A percentile compares a stretch with the other conserved stretches of the same genome.
Conservation (phyloP, 2,329 filamentous ascomycete species). For the Sarocladium brachiariae region DNA sequence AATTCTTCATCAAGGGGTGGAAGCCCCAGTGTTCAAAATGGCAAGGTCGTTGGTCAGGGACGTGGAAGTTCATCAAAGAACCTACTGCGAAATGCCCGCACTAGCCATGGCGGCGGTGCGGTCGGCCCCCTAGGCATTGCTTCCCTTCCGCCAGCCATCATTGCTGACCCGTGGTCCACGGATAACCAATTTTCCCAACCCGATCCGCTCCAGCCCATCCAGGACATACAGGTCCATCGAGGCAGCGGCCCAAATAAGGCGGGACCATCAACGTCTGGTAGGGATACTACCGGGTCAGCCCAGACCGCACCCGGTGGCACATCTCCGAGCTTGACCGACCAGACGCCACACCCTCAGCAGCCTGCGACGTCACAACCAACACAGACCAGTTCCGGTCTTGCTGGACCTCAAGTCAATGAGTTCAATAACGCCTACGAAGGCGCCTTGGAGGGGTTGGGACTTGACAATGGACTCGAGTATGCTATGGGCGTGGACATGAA, state of each 20-base stretch:
- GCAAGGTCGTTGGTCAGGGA: slow-evolving; percentile 14
- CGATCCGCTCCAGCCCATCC: slow-evolving; percentile 3
- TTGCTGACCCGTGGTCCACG: slow-evolving; percentile 5
- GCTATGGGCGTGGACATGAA: slow-evolving; percentile 35
- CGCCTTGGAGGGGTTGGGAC: slow-evolving; percentile 38
- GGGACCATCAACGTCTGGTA: neutral
- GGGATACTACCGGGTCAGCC: neutral
- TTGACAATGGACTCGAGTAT: slow-evolving; percentile 36
- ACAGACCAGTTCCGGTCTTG: slow-evolving; percentile 18
- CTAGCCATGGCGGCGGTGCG: neutral
- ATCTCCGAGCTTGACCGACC: neutral
- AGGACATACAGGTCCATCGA: slow-evolving; percentile 7
- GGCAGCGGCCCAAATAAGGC: neutral
- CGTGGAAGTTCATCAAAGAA: slow-evolving; percentile 4
- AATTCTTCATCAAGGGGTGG: slow-evolving; percentile 6
- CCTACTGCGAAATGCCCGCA: neutral
- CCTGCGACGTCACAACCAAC: slow-evolving; percentile 16
- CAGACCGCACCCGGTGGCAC: neutral
- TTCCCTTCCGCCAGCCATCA: slow-evolving; percentile 2
- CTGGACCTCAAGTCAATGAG: slow-evolving; percentile 26
- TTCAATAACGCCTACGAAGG: slow-evolving; percentile 46
- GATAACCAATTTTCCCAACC: slow-evolving; percentile 3
- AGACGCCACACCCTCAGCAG: neutral
- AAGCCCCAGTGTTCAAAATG: slow-evolving; percentile 12
- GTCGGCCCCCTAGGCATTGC: neutral